Evolutionary conservation across 192 early-diverging fungal species (phyloP).

Genomic region (Rhizophagus sp.): DNA sequence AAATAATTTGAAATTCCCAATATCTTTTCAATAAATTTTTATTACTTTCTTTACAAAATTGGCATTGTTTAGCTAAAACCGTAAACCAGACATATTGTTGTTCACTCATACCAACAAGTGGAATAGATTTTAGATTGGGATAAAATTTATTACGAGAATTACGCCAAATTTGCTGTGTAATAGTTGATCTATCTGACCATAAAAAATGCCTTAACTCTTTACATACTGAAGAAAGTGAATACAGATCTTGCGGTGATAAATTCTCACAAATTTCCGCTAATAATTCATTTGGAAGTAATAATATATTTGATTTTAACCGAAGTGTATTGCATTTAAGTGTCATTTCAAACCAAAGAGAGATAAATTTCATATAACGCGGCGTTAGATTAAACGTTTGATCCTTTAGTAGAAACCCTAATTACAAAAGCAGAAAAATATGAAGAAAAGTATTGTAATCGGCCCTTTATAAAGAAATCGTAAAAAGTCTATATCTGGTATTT

Average conservation of each 20-base stretch:
- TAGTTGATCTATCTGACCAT: not conserved
- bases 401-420: too few relatives aligned
- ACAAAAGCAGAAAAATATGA: too few relatives aligned
- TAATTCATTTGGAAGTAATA: constrained; percentile 20
- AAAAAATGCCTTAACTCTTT: constrained; percentile 9
- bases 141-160: constrained; percentile 19
- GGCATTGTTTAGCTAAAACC: constrained; percentile 1
- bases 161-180: constrained; percentile 20
- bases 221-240: constrained; percentile 4
- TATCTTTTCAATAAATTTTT: not conserved
- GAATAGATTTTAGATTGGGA: not conserved
- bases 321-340: not conserved
- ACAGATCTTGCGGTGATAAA: constrained; percentile 6
- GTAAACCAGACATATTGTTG: constrained; percentile 4
- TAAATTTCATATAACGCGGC: too few relatives aligned
- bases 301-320: not conserved
- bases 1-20: constrained; percentile 27
- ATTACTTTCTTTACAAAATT: constrained; percentile 14
- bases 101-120: constrained; percentile 17
- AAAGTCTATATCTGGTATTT: too few relatives aligned
- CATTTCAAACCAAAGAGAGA: not conserved
- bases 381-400: too few relatives aligned
- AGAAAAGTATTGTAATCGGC: too few relatives aligned
- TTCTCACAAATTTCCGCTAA: constrained; percentile 24
- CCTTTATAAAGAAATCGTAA: too few relatives aligned